These are phyloP conservation scores for Hericium coralloides DNA, from an alignment of 768 basidiomycete genomes.

Conservation along the genomic window DNA sequence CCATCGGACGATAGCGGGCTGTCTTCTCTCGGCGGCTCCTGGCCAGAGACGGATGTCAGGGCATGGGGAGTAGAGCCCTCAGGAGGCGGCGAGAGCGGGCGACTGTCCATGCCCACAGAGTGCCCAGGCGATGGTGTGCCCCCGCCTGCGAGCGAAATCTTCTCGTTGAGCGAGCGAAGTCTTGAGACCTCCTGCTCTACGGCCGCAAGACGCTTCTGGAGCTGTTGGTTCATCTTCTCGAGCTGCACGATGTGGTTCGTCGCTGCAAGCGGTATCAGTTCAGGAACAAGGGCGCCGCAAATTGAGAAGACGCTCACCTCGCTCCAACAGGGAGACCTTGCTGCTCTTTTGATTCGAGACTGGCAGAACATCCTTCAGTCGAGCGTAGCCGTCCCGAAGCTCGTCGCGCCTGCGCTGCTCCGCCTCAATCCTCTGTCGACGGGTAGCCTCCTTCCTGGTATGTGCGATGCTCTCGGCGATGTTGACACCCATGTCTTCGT, in stretches of 20 bases:
- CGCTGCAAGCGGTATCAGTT: slow-evolving; percentile 31
- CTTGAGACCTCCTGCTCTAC: slow-evolving; percentile 64
- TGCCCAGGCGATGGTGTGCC: slow-evolving; percentile 44
- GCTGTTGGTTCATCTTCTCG: slow-evolving; percentile 62
- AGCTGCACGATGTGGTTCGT: slow-evolving; percentile 71
- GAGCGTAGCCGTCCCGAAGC: slow-evolving; percentile 81
- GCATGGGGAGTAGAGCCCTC: slow-evolving; percentile 37
- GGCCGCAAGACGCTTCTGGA: slow-evolving; percentile 56
- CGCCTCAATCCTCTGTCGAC: slow-evolving; percentile 81
- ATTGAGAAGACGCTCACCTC: slow-evolving; percentile 44
- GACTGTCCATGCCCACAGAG: slow-evolving; percentile 32
- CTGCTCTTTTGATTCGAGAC: slow-evolving; percentile 86
- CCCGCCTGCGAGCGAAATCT: slow-evolving; percentile 62
- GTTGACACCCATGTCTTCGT: slow-evolving; percentile 53
- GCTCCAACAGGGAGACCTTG: slow-evolving; percentile 81
- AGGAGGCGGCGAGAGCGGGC: slow-evolving; percentile 58
- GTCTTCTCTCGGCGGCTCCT: slow-evolving; percentile 54
- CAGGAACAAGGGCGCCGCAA: slow-evolving; percentile 3
- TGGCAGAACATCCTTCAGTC: slow-evolving; percentile 80
- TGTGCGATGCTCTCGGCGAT: slow-evolving; percentile 66
- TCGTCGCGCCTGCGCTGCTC: slow-evolving; percentile 86
- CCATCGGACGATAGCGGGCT: slow-evolving; percentile 29
- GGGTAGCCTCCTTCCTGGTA: slow-evolving; percentile 76
- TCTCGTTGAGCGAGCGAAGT: slow-evolving; percentile 72
- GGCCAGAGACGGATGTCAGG: slow-evolving; percentile 47